Evolutionary conservation across 2,329 filamentous ascomycete species (phyloP).

Genomic region (Rosellinia necatrix): DNA sequence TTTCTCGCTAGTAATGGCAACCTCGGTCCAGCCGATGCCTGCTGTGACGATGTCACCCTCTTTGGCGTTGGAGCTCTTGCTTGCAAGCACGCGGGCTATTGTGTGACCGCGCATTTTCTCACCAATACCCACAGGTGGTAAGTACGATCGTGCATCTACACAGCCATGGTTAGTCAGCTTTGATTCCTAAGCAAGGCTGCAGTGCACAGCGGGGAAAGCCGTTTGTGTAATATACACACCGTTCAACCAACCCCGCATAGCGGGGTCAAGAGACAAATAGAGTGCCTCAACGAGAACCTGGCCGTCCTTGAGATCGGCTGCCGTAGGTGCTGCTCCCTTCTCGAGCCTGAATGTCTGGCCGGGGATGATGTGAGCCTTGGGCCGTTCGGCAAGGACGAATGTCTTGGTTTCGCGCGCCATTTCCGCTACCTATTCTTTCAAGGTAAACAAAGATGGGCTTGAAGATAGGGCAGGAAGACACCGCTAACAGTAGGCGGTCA

Average conservation of each 20-base stretch:
- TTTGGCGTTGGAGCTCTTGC: constrained; percentile 58
- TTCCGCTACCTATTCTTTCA: constrained; percentile 22
- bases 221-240: constrained; percentile 42
- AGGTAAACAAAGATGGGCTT: neutral
- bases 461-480: neutral
- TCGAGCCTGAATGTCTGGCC: constrained; percentile 67
- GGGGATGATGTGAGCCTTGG: constrained; percentile 62
- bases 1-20: constrained; percentile 62
- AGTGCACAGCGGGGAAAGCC: no score
- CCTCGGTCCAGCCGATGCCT: constrained; percentile 67
- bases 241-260: constrained; percentile 76
- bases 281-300: constrained; percentile 64
- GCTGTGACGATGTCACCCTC: constrained; percentile 63
- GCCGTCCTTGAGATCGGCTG: constrained; percentile 63
- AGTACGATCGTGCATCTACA: constrained; percentile 61
- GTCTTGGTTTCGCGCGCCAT: constrained; percentile 53
- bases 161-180: constrained; percentile 3
- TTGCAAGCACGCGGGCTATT: constrained; percentile 65
- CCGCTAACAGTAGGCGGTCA: neutral
- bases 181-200: no score
- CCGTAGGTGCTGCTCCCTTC: constrained; percentile 54
- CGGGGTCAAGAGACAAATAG: constrained; percentile 73
- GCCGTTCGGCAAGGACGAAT: constrained; percentile 67
- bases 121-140: constrained; percentile 70
- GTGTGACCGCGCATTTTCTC: constrained; percentile 69